Conservation (phyloP, 176 grass and related monocot genomes). For the Lolium rigidum region DNA sequence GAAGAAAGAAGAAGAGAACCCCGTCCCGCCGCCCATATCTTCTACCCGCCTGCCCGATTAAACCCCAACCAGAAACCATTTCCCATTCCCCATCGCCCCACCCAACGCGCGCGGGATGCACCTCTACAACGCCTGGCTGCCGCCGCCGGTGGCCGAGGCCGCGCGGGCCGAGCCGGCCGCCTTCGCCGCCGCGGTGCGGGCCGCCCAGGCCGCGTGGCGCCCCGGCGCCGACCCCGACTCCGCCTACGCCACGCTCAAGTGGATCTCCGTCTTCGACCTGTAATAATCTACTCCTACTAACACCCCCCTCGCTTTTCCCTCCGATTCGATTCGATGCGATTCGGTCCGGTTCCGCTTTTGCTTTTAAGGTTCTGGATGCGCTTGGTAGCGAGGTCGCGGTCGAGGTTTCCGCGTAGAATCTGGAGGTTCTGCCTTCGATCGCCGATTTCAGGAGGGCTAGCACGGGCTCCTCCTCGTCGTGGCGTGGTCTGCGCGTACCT, state of each 20-base stretch:
- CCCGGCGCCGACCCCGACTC: slow-evolving; percentile 54
- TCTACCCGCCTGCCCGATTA: not conserved
- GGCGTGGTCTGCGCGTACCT: no score
- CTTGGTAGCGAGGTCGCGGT: no score
- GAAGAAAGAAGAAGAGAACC: slow-evolving; percentile 48
- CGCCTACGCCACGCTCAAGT: slow-evolving; percentile 90
- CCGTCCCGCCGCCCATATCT: slow-evolving; percentile 18
- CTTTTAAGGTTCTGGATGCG: not conserved
- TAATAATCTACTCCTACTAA: slow-evolving; percentile 35
- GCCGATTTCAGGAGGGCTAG: no score
- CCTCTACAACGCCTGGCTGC: slow-evolving; percentile 98
- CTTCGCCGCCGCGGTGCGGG: slow-evolving; percentile 39
- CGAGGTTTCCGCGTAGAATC: no score
- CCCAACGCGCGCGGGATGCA: slow-evolving; percentile 53
- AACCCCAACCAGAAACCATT: slow-evolving; percentile 28
- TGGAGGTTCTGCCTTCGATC: no score
- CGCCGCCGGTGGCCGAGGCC: slow-evolving; percentile 66
- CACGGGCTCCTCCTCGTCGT: no score
- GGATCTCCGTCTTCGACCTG: slow-evolving; percentile 93
- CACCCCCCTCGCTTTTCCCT: not conserved
- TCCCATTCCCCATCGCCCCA: not conserved
- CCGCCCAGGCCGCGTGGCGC: slow-evolving; percentile 63
- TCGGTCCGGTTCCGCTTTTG: not conserved
- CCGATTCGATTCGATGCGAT: not conserved
- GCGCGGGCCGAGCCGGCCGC: slow-evolving; percentile 49